phyloP scores from a whole-genome alignment of 108 stramenopile genomes.

The Nitzschia sp. region DNA sequence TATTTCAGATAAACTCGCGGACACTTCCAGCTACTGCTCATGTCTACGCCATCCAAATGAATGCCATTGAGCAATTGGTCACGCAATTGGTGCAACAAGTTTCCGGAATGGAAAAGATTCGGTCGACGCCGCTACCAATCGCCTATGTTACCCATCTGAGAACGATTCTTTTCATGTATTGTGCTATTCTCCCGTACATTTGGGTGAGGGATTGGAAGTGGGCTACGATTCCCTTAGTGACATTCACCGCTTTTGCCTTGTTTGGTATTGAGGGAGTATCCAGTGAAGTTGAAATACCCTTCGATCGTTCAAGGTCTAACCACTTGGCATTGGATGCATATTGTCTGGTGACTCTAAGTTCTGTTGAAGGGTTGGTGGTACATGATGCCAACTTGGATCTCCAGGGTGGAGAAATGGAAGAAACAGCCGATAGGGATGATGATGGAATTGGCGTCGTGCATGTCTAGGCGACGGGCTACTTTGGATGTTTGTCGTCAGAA shows the following conservation, averaged over 20 bases:
- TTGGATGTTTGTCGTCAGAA: neutral
- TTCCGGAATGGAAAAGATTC: constrained; percentile 78
- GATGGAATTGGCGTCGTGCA: neutral
- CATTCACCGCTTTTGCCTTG: constrained; percentile 43
- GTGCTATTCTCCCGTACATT: constrained; percentile 41
- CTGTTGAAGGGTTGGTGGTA: constrained; percentile 31
- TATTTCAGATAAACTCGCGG: constrained; percentile 13
- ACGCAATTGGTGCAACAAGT: constrained; percentile 42
- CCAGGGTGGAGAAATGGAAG: constrained; percentile 18
- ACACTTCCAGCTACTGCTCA: constrained; percentile 21
- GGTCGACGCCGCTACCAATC: constrained; percentile 74
- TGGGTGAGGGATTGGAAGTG: constrained; percentile 47
- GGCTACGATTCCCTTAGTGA: constrained; percentile 39
- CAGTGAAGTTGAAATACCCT: constrained; percentile 49
- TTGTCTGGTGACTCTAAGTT: constrained; percentile 33
- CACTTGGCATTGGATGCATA: constrained; percentile 50
- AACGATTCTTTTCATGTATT: constrained; percentile 63
- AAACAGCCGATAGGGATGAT: neutral
- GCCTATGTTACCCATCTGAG: constrained; percentile 72
- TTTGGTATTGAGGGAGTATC: constrained; percentile 55
- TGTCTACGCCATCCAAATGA: constrained; percentile 29
- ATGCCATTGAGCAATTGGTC: constrained; percentile 29
- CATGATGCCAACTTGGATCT: constrained; percentile 40
- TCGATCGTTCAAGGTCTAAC: constrained; percentile 36
- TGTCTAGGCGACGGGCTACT: neutral